Conservation (phyloP, 768 basidiomycete genomes). For the Phaeotremella skinneri region DNA sequence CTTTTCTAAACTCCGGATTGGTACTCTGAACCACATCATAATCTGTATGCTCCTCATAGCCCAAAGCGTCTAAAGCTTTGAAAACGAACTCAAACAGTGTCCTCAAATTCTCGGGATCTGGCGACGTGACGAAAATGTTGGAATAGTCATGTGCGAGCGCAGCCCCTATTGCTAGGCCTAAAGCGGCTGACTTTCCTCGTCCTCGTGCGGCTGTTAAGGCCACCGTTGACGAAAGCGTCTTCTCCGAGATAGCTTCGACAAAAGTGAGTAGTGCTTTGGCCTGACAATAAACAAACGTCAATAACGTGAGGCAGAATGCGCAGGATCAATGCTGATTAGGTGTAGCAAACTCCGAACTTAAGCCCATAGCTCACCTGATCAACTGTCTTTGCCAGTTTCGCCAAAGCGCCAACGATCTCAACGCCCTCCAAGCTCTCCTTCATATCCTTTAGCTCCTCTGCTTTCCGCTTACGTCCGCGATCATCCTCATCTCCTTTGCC, state of each 20-base stretch:
- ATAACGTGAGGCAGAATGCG: background rate
- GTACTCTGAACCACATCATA: slow-evolving; percentile 96
- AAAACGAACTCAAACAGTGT: slow-evolving; percentile 98
- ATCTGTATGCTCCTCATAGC: slow-evolving; percentile 95
- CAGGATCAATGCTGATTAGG: background rate
- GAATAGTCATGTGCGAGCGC: slow-evolving; percentile 91
- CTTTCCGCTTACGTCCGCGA: slow-evolving; percentile 59
- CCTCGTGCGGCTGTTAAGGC: slow-evolving; percentile 92
- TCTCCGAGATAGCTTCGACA: slow-evolving; percentile 80
- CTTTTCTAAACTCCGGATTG: slow-evolving; percentile 90
- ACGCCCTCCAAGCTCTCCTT: slow-evolving; percentile 75
- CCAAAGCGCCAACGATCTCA: slow-evolving; percentile 81
- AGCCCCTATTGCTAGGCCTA: slow-evolving; percentile 91
- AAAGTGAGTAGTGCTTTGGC: slow-evolving; percentile 89
- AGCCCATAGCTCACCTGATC: slow-evolving; percentile 64
- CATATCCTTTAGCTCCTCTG: slow-evolving; percentile 69
- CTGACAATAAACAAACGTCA: slow-evolving; percentile 26
- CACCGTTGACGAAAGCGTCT: slow-evolving; percentile 89
- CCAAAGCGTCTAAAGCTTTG: slow-evolving; percentile 89
- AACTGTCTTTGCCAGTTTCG: slow-evolving; percentile 83
- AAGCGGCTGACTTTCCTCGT: slow-evolving; percentile 91
- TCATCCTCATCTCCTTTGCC: slow-evolving; percentile 57
- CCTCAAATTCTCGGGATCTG: slow-evolving; percentile 94
- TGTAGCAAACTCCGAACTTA: background rate
- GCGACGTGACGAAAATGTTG: slow-evolving; percentile 97